A percentile compares a stretch with the other conserved stretches of the same genome.
phyloP scores from a whole-genome alignment of 192 early-diverging fungal genomes.

The Podila verticillata region DNA sequence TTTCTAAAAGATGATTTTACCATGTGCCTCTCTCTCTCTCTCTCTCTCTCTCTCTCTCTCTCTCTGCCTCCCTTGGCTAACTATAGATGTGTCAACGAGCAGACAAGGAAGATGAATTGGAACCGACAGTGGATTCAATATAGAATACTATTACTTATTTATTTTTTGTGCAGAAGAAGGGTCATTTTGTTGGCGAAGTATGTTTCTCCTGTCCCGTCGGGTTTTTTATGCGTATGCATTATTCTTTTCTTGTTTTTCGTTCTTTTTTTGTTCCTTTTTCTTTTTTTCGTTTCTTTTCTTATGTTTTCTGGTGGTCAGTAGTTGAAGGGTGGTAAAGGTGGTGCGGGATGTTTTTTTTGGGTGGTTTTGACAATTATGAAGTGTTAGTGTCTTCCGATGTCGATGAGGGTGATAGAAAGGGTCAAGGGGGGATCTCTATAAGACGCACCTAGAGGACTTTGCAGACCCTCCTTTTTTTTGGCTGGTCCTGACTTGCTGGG shows the following conservation, averaged over 20 bases:
- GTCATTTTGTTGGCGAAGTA: background rate
- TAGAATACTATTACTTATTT: background rate
- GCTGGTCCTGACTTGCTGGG: slow-evolving; percentile 12
- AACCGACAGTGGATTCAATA: slow-evolving; percentile 22
- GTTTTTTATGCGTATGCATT: background rate
- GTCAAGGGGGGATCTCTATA: background rate
- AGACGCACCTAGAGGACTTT: slow-evolving; percentile 15
- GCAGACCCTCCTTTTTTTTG: slow-evolving; percentile 14
- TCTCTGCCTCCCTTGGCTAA: background rate
- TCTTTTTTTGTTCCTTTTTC: slow-evolving; percentile 3
- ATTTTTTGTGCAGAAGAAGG: background rate
- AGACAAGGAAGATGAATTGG: slow-evolving; percentile 47
- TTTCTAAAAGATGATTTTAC: too few relatives aligned
- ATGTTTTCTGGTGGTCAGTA: background rate
- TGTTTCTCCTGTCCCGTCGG: background rate
- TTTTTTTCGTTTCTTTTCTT: background rate
- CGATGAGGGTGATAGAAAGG: background rate
- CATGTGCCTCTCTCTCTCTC: too few relatives aligned
- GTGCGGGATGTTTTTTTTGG: background rate
- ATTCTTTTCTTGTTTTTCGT: background rate
- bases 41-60: too few relatives aligned
- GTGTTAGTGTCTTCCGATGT: background rate
- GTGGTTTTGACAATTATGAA: background rate
- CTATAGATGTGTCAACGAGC: slow-evolving; percentile 50
- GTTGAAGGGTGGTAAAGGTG: background rate